Evolutionary conservation across 2,329 filamentous ascomycete species (phyloP).

Genomic region (Aspergillus arachidicola): DNA sequence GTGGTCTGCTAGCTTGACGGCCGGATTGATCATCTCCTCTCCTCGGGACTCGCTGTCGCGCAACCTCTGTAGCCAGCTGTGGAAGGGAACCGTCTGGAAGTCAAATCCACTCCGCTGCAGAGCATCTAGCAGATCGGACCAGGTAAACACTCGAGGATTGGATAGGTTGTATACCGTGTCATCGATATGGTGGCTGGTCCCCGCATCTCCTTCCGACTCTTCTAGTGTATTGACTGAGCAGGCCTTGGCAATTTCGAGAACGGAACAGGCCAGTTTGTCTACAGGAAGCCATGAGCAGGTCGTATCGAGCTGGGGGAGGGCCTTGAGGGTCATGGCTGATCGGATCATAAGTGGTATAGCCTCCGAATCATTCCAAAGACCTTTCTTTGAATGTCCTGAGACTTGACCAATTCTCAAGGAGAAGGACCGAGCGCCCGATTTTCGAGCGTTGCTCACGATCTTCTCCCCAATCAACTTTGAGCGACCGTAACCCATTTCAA

Average conservation of each 20-base stretch:
- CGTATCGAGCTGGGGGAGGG: constrained; percentile 27
- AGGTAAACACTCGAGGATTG: constrained; percentile 37
- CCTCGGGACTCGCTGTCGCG: constrained; percentile 30
- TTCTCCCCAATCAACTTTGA: constrained; percentile 37
- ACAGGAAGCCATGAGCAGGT: constrained; percentile 37
- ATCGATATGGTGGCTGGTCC: constrained; percentile 11
- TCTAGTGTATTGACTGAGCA: constrained; percentile 14
- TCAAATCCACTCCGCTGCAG: constrained; percentile 34
- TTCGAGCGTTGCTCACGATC: constrained; percentile 31
- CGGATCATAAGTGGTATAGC: constrained; percentile 37
- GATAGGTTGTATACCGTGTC: constrained; percentile 35
- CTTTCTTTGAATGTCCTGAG: constrained; percentile 35
- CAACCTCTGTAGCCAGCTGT: constrained; percentile 38
- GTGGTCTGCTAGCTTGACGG: constrained; percentile 35
- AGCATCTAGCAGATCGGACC: constrained; percentile 34
- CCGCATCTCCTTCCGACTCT: neutral
- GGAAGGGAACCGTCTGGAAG: constrained; percentile 38
- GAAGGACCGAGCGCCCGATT: constrained; percentile 27
- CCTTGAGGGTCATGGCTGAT: constrained; percentile 30
- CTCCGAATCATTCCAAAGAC: constrained; percentile 39
- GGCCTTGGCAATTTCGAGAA: constrained; percentile 29
- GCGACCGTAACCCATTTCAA: constrained; percentile 36
- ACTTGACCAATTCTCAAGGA: constrained; percentile 40
- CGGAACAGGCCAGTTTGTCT: constrained; percentile 28
- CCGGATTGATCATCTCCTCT: constrained; percentile 34